Conservation (phyloP, 768 basidiomycete species). For the Mycena rebaudengoi region DNA sequence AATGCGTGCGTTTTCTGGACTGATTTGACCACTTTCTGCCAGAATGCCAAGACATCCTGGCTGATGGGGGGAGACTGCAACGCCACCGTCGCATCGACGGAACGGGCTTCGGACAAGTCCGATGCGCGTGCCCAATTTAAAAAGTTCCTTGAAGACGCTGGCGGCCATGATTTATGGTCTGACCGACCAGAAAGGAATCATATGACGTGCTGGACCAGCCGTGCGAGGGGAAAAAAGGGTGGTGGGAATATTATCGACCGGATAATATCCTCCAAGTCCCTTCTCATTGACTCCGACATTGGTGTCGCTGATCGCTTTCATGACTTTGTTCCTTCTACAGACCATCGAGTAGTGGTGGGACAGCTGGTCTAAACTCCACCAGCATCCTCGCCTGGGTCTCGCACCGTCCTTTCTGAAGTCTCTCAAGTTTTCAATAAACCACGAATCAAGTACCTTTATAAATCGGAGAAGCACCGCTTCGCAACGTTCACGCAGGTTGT, state of each 20-base stretch:
- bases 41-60: not conserved
- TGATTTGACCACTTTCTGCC: not conserved
- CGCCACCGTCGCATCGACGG: not conserved
- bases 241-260: slow-evolving; percentile 10
- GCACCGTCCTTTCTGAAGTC: not conserved
- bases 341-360: not conserved
- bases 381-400: not conserved
- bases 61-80: not conserved
- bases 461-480: not conserved
- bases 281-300: not conserved
- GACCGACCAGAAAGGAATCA: not conserved
- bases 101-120: not conserved
- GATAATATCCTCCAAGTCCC: not conserved
- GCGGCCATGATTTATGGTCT: slow-evolving; percentile 1
- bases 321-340: slow-evolving; percentile 9
- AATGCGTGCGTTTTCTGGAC: not conserved
- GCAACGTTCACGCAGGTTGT: not conserved
- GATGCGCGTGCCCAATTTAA: not conserved
- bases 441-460: not conserved
- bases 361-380: not conserved
- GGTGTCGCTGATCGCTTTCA: not conserved
- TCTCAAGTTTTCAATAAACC: not conserved
- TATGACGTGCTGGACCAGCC: not conserved
- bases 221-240: not conserved
- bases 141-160: not conserved